Evolutionary conservation across 2,329 filamentous ascomycete genomes (phyloP), one percentile per base, ranked within the genome.

Genomic region (Colletotrichum sp.): DNA sequence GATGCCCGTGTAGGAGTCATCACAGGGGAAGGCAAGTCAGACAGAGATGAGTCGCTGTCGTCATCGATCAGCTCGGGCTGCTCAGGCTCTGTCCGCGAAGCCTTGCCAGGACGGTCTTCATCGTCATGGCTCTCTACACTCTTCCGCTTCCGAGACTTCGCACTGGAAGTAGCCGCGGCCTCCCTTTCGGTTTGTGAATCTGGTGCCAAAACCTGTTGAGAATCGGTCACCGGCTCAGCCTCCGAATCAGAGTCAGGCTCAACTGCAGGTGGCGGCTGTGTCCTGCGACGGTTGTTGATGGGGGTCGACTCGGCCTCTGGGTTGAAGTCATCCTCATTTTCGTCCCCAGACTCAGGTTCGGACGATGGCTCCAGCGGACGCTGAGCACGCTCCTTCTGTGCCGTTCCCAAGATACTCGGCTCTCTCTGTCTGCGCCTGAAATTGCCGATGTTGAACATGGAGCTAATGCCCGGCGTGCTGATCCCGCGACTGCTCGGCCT

Each of bases 251-350:
- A 76, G 18, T 78, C 79, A 9, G 73, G 74, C 21, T 78, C 81
- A 60, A 77, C 55, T 21, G 69, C 68, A 76, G 34, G 82, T 80
- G 49, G n/a, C 16, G 73, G 75, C n/a, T 82, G 82, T 55, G 84
- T 85, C 76, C 86, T 89, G 44, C 86, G 85, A 24, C 89, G 84
- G 74, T 91, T 90, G 30, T 68, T 66, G 30, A 93, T 80, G 5
- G 93, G 93, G 8, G 93, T 95, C 18, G 92, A 93, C 84, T 94
- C 92, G 32, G 92, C 92, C 72, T 94, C 92, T 0, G 89, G 93
- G 68, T 87, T 89, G 80, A 91, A 93, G 72, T 82, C 44, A 77
- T 83, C 57, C 79, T 83, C 81, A 13, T 83, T 52, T 79, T 83
- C 81, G 13, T 81, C 85, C 18, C 72, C 78, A 26, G 75, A 67